These are phyloP conservation scores for Trichophyton benhamiae DNA, from an alignment of 2,329 filamentous ascomycete genomes.

Conservation along the genomic window DNA sequence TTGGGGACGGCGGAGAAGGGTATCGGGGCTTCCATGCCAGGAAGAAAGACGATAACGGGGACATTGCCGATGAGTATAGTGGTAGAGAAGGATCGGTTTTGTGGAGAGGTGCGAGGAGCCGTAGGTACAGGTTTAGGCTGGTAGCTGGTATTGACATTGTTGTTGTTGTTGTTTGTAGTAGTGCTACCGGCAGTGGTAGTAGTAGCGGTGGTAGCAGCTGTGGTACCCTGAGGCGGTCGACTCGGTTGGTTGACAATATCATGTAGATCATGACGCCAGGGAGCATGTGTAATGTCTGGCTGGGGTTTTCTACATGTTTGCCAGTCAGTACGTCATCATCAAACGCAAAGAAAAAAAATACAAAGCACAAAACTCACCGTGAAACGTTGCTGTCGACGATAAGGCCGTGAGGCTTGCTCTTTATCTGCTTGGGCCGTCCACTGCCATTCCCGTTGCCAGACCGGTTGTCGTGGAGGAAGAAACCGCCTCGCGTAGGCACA, in stretches of 20 bases:
- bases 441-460: slow-evolving; percentile 54
- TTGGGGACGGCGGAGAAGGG: slow-evolving; percentile 64
- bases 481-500: slow-evolving; percentile 84
- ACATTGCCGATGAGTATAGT: slow-evolving; percentile 75
- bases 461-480: slow-evolving; percentile 95
- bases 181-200: too few relatives aligned
- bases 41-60: slow-evolving; percentile 69
- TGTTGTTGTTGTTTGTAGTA: slow-evolving; percentile 4
- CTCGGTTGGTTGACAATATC: slow-evolving; percentile 43
- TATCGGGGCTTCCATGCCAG: slow-evolving; percentile 59
- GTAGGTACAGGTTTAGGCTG: slow-evolving; percentile 27
- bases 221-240: slow-evolving; percentile 14
- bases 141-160: slow-evolving; percentile 20
- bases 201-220: neutral
- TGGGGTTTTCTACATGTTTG: neutral
- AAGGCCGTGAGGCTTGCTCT: slow-evolving; percentile 44
- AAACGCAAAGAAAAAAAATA: neutral
- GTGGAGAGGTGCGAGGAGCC: slow-evolving; percentile 48
- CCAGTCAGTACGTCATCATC: neutral
- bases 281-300: slow-evolving; percentile 36
- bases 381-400: slow-evolving; percentile 33
- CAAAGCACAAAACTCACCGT: slow-evolving; percentile 26
- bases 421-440: slow-evolving; percentile 41
- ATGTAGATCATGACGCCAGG: slow-evolving; percentile 93
- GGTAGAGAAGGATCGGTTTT: slow-evolving; percentile 68